phyloP scores from a whole-genome alignment of 164 flowering plant genomes.

The Akebia trifoliata region DNA sequence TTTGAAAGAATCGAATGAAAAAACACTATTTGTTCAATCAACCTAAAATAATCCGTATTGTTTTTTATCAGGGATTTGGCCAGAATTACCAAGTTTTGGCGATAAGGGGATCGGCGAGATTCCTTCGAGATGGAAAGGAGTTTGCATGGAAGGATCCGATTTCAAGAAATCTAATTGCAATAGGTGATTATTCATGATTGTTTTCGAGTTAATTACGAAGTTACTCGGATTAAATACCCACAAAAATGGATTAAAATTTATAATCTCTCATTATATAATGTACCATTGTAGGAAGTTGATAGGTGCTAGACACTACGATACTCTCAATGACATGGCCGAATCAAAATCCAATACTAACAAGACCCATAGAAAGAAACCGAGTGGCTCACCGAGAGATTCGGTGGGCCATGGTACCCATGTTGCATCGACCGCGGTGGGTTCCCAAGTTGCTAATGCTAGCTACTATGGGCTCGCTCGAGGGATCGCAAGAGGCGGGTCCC shows the following conservation, averaged over 20 bases:
- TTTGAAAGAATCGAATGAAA: no score
- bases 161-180: conserved; percentile 59
- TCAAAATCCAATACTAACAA: conserved; percentile 5
- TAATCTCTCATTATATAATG: background rate
- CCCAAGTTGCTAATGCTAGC: conserved; percentile 43
- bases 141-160: conserved; percentile 68
- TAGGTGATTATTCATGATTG: conserved; percentile 28
- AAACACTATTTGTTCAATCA: no score
- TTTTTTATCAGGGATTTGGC: conserved; percentile 55
- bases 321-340: conserved; percentile 2
- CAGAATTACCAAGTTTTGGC: conserved; percentile 68
- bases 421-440: conserved; percentile 58
- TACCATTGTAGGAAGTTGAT: conserved; percentile 49
- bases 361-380: conserved; percentile 3
- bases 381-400: conserved; percentile 58
- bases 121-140: conserved; percentile 73
- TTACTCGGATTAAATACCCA: no score
- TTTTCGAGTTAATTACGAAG: background rate
- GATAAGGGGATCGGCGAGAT: conserved; percentile 59
- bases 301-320: conserved; percentile 68
- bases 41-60: background rate
- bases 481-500: conserved; percentile 56
- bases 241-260: no score
- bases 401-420: conserved; percentile 75
- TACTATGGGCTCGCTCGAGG: conserved; percentile 62